Conservation (phyloP, 2,329 filamentous ascomycete genomes). For the Grosmannia penicillata region DNA sequence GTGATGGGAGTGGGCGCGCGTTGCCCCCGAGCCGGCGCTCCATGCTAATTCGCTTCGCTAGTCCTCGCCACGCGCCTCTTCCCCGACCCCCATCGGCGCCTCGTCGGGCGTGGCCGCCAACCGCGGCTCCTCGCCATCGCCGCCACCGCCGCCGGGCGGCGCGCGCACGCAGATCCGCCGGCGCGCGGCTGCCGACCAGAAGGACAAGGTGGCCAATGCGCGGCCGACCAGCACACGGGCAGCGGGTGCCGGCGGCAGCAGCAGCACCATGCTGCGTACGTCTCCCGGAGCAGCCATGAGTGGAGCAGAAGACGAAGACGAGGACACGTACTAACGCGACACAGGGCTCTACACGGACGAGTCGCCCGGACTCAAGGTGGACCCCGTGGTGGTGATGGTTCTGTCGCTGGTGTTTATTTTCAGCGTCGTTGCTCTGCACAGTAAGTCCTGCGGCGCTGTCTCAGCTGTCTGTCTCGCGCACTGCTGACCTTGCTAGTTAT, state of each 20-base stretch:
- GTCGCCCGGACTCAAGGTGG: constrained; percentile 91
- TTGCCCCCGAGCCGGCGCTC: no score
- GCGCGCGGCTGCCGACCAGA: constrained; percentile 90
- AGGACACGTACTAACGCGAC: background rate
- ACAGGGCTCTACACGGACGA: constrained; percentile 92
- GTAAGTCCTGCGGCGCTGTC: constrained; percentile 38
- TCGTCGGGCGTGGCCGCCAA: constrained; percentile 54
- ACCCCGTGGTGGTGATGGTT: constrained; percentile 93
- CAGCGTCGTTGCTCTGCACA: constrained; percentile 91
- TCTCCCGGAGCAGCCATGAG: constrained; percentile 12
- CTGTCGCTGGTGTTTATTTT: constrained; percentile 97
- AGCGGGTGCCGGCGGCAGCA: constrained; percentile 88
- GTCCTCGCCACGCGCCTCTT: constrained; percentile 46
- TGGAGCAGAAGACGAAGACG: background rate
- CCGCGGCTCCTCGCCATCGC: constrained; percentile 67
- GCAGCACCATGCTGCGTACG: constrained; percentile 95
- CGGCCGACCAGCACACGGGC: constrained; percentile 84
- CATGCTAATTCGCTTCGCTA: no score
- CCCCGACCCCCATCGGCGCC: constrained; percentile 34
- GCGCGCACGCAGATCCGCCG: constrained; percentile 91
- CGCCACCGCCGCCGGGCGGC: constrained; percentile 79
- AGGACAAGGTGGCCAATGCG: constrained; percentile 91
- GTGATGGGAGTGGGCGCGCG: no score
- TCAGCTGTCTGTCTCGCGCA: background rate
- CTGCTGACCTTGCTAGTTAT: constrained; percentile 9